phyloP scores from a whole-genome alignment of 768 basidiomycete species.

The Lactarius pseudohatsudake region DNA sequence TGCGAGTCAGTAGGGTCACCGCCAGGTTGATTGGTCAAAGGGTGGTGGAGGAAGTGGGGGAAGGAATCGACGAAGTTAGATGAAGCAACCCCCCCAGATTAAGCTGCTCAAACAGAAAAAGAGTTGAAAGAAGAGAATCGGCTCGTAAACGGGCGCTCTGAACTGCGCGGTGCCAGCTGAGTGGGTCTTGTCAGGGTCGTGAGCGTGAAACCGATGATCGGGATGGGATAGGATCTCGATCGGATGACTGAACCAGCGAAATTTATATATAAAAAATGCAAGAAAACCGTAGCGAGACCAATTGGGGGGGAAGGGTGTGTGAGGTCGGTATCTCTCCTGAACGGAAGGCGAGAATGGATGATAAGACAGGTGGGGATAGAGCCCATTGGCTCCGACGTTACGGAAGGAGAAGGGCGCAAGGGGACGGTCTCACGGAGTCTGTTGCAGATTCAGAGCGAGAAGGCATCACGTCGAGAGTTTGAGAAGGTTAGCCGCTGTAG shows the following conservation, averaged over 20 bases:
- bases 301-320: slow-evolving; percentile 21
- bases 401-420: slow-evolving; percentile 29
- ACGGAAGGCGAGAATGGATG: slow-evolving; percentile 20
- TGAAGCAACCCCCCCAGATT: slow-evolving; percentile 20
- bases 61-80: slow-evolving; percentile 3
- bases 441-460: slow-evolving; percentile 17
- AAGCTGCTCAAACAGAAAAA: slow-evolving; percentile 21
- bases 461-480: slow-evolving; percentile 23
- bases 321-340: slow-evolving; percentile 12
- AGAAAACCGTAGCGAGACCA: slow-evolving; percentile 14
- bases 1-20: slow-evolving; percentile 24
- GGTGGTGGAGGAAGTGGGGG: neutral
- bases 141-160: slow-evolving; percentile 18
- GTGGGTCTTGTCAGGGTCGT: slow-evolving; percentile 21
- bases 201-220: slow-evolving; percentile 31
- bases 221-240: slow-evolving; percentile 27
- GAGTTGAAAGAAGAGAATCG: slow-evolving; percentile 20
- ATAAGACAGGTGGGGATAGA: slow-evolving; percentile 29
- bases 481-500: slow-evolving; percentile 27
- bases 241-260: slow-evolving; percentile 21
- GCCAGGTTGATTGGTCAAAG: slow-evolving; percentile 27
- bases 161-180: slow-evolving; percentile 20
- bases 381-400: slow-evolving; percentile 25
- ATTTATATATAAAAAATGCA: slow-evolving; percentile 13
- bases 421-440: slow-evolving; percentile 26